Base-by-base conservation (phyloP, 2,329 filamentous ascomycete genomes). In the Spiromastix sp. region DNA sequence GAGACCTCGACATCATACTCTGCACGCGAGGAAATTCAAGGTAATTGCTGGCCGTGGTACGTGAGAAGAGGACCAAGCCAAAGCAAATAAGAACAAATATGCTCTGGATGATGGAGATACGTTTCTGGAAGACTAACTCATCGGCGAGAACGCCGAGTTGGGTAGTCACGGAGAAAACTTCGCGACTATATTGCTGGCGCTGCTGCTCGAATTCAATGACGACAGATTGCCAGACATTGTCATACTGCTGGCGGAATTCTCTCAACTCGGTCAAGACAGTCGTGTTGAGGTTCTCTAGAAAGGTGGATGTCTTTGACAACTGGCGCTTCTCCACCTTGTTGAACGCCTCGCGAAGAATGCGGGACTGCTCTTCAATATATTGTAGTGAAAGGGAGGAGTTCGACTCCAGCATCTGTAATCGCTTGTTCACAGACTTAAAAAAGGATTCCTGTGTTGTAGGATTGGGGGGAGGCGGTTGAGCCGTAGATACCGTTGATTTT, bases 391-490 rank as follows among this genome's bases (percentile, higher is more conserved):
- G 69, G 0, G 89, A 93, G 8, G 87, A 85, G 55, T 96, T 98
- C 11, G 84, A 76, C 58, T 98, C 91, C 5, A 96, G 77, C 48
- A 87, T 79, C 45, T 89, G 84, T 4, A 98, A 71, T 1, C 91
- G 83, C 59, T 96, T 96, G 43, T 87, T 85, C 6, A 96, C 81
- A 3, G 86, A 85, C 57, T 96, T 96, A 71, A 95, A 98, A 60
- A 98, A 96, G 2, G 84, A 91, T 55, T 98, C 91, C 57, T 98
- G 91, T 1, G 93, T 91, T 0, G 87, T 86, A 2, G 89, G 87
- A 1, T 77, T 74, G 1, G 81, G 60, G 2, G 71, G 59, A 5
- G 69, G 55, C 1, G 68, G 63, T n/a, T 34, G 32, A n/a, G n/a
- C n/a, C n/a, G n/a, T n/a, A n/a, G n/a, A n/a, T n/a, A n/a, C n/a